Percentiles rank a stretch among this genome's conserved stretches.
phyloP scores from a whole-genome alignment of 2,329 filamentous ascomycete genomes.

The Talaromyces sp. region DNA sequence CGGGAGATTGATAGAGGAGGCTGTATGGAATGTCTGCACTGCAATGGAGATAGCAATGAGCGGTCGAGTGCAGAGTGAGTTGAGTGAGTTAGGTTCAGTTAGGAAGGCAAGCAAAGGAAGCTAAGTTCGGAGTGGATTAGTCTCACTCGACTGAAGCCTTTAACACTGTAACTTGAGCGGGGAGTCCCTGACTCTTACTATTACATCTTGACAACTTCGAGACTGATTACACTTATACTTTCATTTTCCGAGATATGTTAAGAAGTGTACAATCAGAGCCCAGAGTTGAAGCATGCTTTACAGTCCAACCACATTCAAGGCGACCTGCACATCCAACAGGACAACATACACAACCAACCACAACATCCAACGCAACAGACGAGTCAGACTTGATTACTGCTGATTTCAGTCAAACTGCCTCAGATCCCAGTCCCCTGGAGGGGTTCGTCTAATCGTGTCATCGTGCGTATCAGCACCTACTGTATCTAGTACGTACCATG shows the following conservation, averaged over 20 bases:
- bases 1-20: background rate
- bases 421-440: background rate
- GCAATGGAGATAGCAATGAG: background rate
- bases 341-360: background rate
- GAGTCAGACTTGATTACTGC: background rate
- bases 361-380: background rate
- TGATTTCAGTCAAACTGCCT: background rate
- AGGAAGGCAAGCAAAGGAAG: background rate
- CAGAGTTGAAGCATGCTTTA: background rate
- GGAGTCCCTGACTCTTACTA: too few species aligned
- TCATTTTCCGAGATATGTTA: too few species aligned
- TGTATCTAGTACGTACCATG: background rate
- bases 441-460: background rate
- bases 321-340: background rate
- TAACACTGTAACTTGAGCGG: too few species aligned
- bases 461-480: background rate
- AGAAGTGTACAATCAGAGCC: background rate
- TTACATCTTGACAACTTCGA: too few species aligned
- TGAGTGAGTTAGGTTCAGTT: background rate
- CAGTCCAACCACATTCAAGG: background rate
- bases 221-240: too few species aligned
- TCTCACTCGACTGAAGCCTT: too few species aligned
- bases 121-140: constrained; percentile 12
- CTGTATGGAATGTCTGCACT: background rate
- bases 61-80: constrained; percentile 3